Percentiles rank a stretch among this genome's conserved stretches.
These are phyloP conservation scores for Fusarium burgessii DNA, from an alignment of 2,329 filamentous ascomycete species.

Conservation along the genomic window DNA sequence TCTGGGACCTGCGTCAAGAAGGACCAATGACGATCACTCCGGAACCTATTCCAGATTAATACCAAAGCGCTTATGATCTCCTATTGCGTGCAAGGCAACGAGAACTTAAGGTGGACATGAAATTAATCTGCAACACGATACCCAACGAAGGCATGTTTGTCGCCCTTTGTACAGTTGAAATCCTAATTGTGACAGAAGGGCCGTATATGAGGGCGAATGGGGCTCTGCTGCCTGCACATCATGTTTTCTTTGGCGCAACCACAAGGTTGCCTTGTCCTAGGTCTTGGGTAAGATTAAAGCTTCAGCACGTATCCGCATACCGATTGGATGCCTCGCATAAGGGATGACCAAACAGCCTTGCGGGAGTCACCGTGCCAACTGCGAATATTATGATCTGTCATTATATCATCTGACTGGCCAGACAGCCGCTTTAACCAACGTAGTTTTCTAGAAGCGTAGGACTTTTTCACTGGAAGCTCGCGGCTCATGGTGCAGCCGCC, in stretches of 20 bases:
- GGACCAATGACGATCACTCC: neutral
- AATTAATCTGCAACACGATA: neutral
- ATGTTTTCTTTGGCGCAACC: neutral
- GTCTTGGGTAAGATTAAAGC: neutral
- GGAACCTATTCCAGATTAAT: neutral
- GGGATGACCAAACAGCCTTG: neutral
- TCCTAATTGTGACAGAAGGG: neutral
- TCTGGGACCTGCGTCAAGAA: neutral
- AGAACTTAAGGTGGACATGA: neutral
- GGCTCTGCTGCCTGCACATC: neutral
- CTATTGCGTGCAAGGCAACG: neutral
- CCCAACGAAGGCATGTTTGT: neutral
- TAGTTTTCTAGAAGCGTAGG: neutral
- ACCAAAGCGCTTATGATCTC: neutral
- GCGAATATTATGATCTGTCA: neutral
- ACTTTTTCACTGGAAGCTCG: neutral
- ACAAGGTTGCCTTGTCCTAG: neutral
- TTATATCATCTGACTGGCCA: neutral
- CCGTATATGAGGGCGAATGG: neutral
- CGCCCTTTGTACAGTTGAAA: slow-evolving; percentile 1
- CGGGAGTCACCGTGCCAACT: neutral
- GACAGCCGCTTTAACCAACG: neutral
- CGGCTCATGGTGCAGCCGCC: neutral
- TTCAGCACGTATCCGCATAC: neutral
- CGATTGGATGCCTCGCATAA: neutral